phyloP scores from a whole-genome alignment of 306 rosid species.

The Vigna mungo region DNA sequence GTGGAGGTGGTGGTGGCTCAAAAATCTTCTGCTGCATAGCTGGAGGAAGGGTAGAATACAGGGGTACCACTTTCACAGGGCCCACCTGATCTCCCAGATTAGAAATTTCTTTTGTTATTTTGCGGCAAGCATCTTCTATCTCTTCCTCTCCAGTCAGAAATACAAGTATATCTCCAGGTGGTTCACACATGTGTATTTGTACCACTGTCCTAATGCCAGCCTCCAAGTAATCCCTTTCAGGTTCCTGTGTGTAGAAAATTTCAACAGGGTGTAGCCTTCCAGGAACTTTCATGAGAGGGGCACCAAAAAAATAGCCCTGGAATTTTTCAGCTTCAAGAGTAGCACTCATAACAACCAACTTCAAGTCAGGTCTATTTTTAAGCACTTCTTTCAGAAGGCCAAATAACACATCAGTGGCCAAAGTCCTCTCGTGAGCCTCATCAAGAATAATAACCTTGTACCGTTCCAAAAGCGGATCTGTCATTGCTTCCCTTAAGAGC shows the following conservation, averaged over 20 bases:
- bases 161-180: constrained; percentile 86
- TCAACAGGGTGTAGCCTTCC: constrained; percentile 97
- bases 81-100: constrained; percentile 93
- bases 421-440: constrained; percentile 94
- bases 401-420: constrained; percentile 94
- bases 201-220: constrained; percentile 95
- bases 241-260: constrained; percentile 85
- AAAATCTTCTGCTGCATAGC: constrained; percentile 95
- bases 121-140: constrained; percentile 96
- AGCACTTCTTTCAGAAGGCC: constrained; percentile 93
- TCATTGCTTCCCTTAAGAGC: constrained; percentile 96
- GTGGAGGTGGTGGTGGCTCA: constrained; percentile 83
- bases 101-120: constrained; percentile 71
- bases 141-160: constrained; percentile 95
- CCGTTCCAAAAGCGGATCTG: constrained; percentile 88
- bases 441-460: constrained; percentile 89
- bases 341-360: constrained; percentile 94
- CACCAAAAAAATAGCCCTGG: constrained; percentile 81
- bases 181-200: constrained; percentile 88
- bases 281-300: constrained; percentile 96
- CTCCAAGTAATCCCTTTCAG: constrained; percentile 93
- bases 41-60: constrained; percentile 92
- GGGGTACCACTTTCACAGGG: constrained; percentile 88
- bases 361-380: constrained; percentile 82
- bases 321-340: constrained; percentile 98